Base-by-base conservation (phyloP, 2,329 filamentous ascomycete genomes). In the Fusarium paranaense region DNA sequence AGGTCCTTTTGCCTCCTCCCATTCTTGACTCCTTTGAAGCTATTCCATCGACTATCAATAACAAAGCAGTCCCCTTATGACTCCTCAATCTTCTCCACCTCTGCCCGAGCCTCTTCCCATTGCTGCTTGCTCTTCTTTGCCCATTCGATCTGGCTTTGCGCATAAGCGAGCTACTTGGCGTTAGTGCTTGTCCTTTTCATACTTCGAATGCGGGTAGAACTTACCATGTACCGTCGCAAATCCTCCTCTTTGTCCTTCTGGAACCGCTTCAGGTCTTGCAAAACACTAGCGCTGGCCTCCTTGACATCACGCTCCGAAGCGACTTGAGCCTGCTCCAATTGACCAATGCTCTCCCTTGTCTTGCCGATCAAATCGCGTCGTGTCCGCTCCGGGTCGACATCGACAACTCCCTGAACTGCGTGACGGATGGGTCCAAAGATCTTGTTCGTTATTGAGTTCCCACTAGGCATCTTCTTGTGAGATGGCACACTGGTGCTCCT, bases 221-320 rank as follows among this genome's bases (percentile, higher is more conserved):
- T 85, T 86, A 98, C 97, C 97, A 99, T 99, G 82, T 98, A 98
- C 72, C 94, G 91, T 80, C 92, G 92, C 79, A 99, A 83, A 81
- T 99, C 97, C 60, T 96, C 95, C 84, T 99, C 97, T 83, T 99
- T 99, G 84, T 98, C 95, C 68, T 87, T 88, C 83, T 99, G 97
- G 84, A 99, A 99, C 70, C 97, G 88, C 85, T 95, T 95, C 69
- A 99, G 86, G 81, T 99, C 97, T 78, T 94, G 93, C 77, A 99
- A 84, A 6, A 98, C 94, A 62, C 95, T 97, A 4, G 90, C 87
- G 80, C 95, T 98, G 10, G 97, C 97, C 79, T 98, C 95, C 81
- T 94, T 95, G 70, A 98, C 97, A 80, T 99, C 97, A 79, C 95
- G 92, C 72, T 95, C 95, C 6, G 95, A 94, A 6, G 94, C 95